These are phyloP conservation scores for Tetrahymena borealis DNA, from an alignment of 73 alveolate genomes.

Conservation along the genomic window DNA sequence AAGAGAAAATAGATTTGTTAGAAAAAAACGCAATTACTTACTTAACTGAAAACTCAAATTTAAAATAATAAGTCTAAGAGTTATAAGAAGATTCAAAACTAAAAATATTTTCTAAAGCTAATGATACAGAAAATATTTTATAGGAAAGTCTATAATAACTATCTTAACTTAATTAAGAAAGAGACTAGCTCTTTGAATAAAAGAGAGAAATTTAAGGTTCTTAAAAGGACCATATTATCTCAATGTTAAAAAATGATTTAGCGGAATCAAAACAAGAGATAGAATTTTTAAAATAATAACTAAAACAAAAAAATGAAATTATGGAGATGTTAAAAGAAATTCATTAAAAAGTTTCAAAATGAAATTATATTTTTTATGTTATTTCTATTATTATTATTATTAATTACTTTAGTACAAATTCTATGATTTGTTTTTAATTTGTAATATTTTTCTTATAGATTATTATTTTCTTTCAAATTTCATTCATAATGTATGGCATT, in stretches of 20 bases:
- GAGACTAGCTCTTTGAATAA: not conserved
- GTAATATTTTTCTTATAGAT: too few species aligned
- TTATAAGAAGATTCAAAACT: not conserved
- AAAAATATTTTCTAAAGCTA: not conserved
- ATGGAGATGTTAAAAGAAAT: not conserved
- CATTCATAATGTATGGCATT: too few species aligned
- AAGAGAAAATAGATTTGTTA: not conserved
- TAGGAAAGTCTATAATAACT: not conserved
- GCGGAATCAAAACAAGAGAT: not conserved
- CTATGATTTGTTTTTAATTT: too few species aligned
- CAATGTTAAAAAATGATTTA: not conserved
- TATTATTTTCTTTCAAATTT: too few species aligned
- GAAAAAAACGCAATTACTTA: not conserved
- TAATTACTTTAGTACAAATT: too few species aligned
- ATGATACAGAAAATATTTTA: not conserved
- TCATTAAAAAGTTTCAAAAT: not conserved
- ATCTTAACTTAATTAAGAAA: not conserved
- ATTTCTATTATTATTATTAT: too few species aligned
- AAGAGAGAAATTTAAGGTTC: not conserved
- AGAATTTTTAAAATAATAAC: not conserved
- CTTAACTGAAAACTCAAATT: not conserved
- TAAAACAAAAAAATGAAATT: not conserved
- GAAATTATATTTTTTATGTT: not conserved
- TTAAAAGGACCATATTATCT: not conserved
- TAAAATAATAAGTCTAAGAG: not conserved